A percentile compares a stretch with the other conserved stretches of the same genome.
Conservation (phyloP, 2,329 filamentous ascomycete genomes). For the Trichoderma polysporum region DNA sequence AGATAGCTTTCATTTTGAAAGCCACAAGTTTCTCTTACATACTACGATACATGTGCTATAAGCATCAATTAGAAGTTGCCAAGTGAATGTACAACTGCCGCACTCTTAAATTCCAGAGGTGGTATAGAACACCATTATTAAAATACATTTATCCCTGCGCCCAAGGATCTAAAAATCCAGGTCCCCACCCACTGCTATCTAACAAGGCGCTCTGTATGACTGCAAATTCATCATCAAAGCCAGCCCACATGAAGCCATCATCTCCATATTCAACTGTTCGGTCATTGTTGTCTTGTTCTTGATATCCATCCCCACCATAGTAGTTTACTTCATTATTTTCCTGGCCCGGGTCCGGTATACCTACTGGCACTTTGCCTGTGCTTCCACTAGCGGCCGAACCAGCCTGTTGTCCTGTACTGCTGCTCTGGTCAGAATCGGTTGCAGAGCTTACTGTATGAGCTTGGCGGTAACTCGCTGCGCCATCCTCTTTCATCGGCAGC, state of each 20-base stretch:
- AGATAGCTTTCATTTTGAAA: too few relatives aligned
- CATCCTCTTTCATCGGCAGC: background rate
- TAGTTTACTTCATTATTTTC: background rate
- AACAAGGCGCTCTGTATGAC: conserved; percentile 13
- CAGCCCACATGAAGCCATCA: conserved; percentile 15
- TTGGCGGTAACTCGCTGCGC: background rate
- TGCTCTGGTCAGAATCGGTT: background rate
- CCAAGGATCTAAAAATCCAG: conserved; percentile 13
- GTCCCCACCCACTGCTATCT: conserved; percentile 13
- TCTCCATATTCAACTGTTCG: background rate
- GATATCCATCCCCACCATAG: background rate
- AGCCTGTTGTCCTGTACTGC: background rate
- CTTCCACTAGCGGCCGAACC: background rate
- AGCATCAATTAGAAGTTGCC: background rate
- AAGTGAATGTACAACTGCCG: background rate
- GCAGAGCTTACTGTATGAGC: background rate
- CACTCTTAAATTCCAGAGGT: background rate
- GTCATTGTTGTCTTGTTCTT: background rate
- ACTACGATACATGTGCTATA: too few relatives aligned
- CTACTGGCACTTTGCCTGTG: background rate
- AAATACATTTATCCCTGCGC: background rate
- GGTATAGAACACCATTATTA: background rate
- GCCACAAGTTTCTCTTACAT: too few relatives aligned
- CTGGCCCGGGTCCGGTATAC: background rate
- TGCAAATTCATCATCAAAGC: conserved; percentile 14